A percentile compares a stretch with the other conserved stretches of the same genome.
phyloP scores from a whole-genome alignment of 495 filamentous ascomycete species.

The Amniculicola lignicola region DNA sequence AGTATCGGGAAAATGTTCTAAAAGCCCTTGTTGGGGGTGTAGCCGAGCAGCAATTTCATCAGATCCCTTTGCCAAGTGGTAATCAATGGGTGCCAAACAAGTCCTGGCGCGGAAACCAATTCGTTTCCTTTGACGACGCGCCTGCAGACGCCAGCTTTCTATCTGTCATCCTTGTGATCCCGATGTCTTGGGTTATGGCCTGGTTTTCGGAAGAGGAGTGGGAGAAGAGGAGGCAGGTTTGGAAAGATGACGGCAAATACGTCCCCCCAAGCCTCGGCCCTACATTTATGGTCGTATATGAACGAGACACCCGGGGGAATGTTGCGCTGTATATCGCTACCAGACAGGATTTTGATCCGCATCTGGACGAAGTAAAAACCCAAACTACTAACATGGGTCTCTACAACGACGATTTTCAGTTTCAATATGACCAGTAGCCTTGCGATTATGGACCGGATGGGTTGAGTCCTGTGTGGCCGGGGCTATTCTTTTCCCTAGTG shows the following conservation, averaged over 20 bases:
- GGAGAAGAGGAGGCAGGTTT: not conserved
- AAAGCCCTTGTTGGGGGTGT: too few relatives aligned
- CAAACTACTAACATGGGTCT: too few relatives aligned
- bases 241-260: not conserved
- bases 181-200: not conserved
- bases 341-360: not conserved
- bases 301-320: not conserved
- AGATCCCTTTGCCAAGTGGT: too few relatives aligned
- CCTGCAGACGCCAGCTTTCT: not conserved
- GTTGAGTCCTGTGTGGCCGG: too few relatives aligned
- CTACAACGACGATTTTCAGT: too few relatives aligned
- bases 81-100: too few relatives aligned
- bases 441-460: too few relatives aligned
- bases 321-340: not conserved
- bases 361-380: not conserved
- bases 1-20: too few relatives aligned
- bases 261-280: conserved; percentile 6
- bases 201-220: not conserved
- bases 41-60: too few relatives aligned
- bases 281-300: conserved; percentile 5
- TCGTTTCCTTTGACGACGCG: not conserved
- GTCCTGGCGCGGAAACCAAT: too few relatives aligned
- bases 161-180: not conserved
- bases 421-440: too few relatives aligned
- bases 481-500: too few relatives aligned